phyloP scores from a whole-genome alignment of 768 basidiomycete genomes.

The Tulasnella sp. region DNA sequence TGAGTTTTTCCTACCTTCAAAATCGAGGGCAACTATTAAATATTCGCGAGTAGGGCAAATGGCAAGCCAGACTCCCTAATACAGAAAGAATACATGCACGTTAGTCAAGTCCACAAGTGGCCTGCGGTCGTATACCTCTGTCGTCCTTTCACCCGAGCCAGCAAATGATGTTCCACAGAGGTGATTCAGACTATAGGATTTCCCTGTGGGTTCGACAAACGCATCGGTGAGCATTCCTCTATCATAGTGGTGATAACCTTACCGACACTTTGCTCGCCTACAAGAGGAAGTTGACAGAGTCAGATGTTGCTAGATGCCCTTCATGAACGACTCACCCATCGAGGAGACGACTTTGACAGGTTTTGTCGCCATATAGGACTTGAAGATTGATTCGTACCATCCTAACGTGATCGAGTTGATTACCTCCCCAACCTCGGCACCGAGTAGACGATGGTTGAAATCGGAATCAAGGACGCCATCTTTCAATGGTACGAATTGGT shows the following conservation, averaged over 20 bases:
- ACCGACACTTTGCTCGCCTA: slow-evolving; percentile 17
- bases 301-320: neutral
- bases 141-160: slow-evolving; percentile 29
- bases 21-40: slow-evolving; percentile 47
- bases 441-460: slow-evolving; percentile 42
- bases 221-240: neutral
- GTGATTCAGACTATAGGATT: slow-evolving; percentile 48
- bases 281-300: neutral
- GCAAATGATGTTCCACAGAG: slow-evolving; percentile 53
- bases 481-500: slow-evolving; percentile 47
- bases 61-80: slow-evolving; percentile 54
- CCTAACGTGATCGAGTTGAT: slow-evolving; percentile 45
- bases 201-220: slow-evolving; percentile 36
- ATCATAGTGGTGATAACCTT: neutral
- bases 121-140: neutral
- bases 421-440: slow-evolving; percentile 44
- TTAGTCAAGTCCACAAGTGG: neutral
- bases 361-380: slow-evolving; percentile 50
- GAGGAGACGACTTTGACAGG: slow-evolving; percentile 56
- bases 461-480: slow-evolving; percentile 42
- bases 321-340: slow-evolving; percentile 34
- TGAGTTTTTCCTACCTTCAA: slow-evolving; percentile 36
- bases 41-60: slow-evolving; percentile 46
- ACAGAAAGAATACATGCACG: neutral
- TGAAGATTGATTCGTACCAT: slow-evolving; percentile 55